phyloP scores from a whole-genome alignment of 2,329 filamentous ascomycete species.

The Penicillium sp. region DNA sequence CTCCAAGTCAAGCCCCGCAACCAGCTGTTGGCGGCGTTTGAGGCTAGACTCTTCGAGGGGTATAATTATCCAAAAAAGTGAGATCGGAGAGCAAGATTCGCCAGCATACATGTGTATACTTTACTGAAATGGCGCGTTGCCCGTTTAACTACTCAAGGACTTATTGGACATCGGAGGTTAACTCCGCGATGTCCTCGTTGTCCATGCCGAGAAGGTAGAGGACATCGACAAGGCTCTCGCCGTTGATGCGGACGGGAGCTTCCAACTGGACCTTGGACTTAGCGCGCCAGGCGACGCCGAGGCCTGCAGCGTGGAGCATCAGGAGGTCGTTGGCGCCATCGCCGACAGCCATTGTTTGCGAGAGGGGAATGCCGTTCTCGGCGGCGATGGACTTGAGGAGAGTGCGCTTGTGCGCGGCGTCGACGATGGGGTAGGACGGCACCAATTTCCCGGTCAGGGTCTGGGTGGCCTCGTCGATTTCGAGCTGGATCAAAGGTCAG shows the following conservation, averaged over 20 bases:
- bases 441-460: constrained; percentile 52
- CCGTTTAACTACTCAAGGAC: background rate
- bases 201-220: constrained; percentile 50
- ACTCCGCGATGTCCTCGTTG: constrained; percentile 42
- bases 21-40: background rate
- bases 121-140: background rate
- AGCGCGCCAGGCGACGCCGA: constrained; percentile 57
- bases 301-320: constrained; percentile 55
- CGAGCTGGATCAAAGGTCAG: constrained; percentile 31
- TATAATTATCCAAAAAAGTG: background rate
- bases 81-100: background rate
- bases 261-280: constrained; percentile 56
- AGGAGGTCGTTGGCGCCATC: constrained; percentile 59
- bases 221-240: constrained; percentile 49
- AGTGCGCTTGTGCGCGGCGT: constrained; percentile 50
- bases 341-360: constrained; percentile 51
- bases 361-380: constrained; percentile 46
- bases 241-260: constrained; percentile 53
- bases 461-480: constrained; percentile 40
- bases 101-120: background rate
- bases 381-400: constrained; percentile 49
- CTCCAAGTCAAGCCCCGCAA: background rate
- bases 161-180: constrained; percentile 24
- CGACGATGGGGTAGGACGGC: constrained; percentile 47
- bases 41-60: background rate